Conservation (phyloP, 306 rosid species). For the Corylus heterophylla region DNA sequence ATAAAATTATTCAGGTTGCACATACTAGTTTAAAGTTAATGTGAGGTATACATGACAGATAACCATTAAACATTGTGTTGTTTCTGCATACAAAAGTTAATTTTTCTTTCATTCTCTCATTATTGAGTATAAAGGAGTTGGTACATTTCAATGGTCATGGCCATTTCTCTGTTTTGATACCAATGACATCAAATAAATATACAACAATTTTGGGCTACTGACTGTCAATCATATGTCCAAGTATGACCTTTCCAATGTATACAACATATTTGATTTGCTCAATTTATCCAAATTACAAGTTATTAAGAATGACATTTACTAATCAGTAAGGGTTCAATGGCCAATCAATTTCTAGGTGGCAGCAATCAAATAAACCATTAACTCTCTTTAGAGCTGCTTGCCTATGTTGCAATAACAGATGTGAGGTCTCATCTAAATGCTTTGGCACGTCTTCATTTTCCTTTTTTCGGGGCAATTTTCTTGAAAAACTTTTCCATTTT, state of each 20-base stretch:
- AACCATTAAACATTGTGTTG: not conserved
- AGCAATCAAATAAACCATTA: slow-evolving; percentile 51
- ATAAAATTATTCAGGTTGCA: not conserved
- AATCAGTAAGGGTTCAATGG: slow-evolving; percentile 53
- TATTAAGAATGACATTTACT: not conserved
- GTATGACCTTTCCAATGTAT: not conserved
- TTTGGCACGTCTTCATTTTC: slow-evolving; percentile 25
- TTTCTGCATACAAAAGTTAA: not conserved
- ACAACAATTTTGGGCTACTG: not conserved
- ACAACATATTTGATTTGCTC: not conserved
- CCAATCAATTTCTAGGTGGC: slow-evolving; percentile 65
- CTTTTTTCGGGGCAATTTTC: slow-evolving; percentile 49
- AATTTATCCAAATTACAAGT: not conserved
- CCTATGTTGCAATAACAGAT: slow-evolving; percentile 59
- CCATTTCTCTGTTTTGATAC: not conserved
- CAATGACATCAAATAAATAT: not conserved
- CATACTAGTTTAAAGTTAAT: not conserved
- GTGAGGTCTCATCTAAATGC: slow-evolving; percentile 42
- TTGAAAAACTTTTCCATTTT: slow-evolving; percentile 74
- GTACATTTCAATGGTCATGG: not conserved
- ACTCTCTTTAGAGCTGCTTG: slow-evolving; percentile 67
- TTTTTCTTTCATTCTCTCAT: not conserved
- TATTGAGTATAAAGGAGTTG: not conserved
- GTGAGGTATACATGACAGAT: not conserved
- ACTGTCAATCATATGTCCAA: not conserved